Evolutionary conservation across 139 green algal species (phyloP).

Genomic region (Volvox reticuliferus): DNA sequence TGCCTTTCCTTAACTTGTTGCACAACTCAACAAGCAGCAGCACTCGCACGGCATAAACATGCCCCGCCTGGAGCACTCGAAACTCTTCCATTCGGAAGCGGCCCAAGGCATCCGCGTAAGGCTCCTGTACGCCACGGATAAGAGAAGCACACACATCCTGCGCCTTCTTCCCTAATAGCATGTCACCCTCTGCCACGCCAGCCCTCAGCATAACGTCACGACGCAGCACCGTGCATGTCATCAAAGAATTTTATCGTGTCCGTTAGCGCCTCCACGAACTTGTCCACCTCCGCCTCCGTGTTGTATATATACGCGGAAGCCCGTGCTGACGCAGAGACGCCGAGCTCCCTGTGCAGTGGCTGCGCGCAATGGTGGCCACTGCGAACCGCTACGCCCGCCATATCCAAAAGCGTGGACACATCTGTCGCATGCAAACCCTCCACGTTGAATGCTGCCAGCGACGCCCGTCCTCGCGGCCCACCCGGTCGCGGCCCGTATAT

Average conservation of each 20-base stretch:
- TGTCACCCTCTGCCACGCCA: too few species aligned
- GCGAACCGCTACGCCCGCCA: conserved; percentile 89
- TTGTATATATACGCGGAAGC: conserved; percentile 98
- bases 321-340: conserved; percentile 84
- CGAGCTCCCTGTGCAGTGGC: conserved; percentile 91
- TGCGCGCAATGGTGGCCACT: conserved; percentile 98
- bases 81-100: too few species aligned
- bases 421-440: conserved; percentile 96
- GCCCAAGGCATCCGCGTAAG: too few species aligned
- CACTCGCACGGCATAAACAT: too few species aligned
- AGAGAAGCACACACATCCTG: too few species aligned
- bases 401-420: conserved; percentile 93
- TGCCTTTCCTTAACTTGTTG: too few species aligned
- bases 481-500: conserved; percentile 90
- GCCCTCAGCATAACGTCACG: background rate
- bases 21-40: too few species aligned
- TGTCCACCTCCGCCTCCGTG: conserved; percentile 91
- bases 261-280: conserved; percentile 86
- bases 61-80: too few species aligned
- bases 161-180: too few species aligned
- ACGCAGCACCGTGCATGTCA: conserved; percentile 13
- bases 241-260: conserved; percentile 93
- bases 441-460: conserved; percentile 96
- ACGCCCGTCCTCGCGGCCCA: conserved; percentile 62
- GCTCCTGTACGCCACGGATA: too few species aligned